These are phyloP conservation scores for Sporothrix dimorphospora DNA, from an alignment of 2,329 filamentous ascomycete genomes.

Conservation along the genomic window DNA sequence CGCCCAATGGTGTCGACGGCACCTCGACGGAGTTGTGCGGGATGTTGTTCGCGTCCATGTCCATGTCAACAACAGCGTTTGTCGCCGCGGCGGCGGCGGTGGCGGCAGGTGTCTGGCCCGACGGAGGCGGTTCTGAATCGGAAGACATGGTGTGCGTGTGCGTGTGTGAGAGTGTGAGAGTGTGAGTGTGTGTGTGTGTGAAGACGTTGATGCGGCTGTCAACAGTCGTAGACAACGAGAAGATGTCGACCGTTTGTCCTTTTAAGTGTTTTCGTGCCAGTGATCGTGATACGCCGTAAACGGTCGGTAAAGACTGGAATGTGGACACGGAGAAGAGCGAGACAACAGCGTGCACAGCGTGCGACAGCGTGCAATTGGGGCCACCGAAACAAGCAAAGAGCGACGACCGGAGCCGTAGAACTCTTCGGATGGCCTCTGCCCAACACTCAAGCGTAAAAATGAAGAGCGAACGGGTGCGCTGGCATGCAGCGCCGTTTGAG, in stretches of 20 bases:
- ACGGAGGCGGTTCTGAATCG: constrained; percentile 42
- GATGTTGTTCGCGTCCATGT: constrained; percentile 19
- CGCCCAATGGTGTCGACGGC: constrained; percentile 42
- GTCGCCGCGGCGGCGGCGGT: constrained; percentile 25
- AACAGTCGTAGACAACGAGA: not conserved
- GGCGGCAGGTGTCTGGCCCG: constrained; percentile 40
- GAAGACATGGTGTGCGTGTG: constrained; percentile 32
- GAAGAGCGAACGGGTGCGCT: not conserved
- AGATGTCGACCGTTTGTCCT: not conserved
- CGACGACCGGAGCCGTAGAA: not conserved
- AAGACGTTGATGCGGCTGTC: not conserved
- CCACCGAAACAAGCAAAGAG: constrained; percentile 15
- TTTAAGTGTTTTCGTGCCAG: constrained; percentile 17
- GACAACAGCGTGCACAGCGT: constrained; percentile 7
- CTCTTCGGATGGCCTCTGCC: not conserved
- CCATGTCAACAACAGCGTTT: constrained; percentile 25
- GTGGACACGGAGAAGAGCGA: not conserved
- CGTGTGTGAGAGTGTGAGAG: not conserved
- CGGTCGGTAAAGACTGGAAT: constrained; percentile 22
- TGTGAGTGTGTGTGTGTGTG: not conserved
- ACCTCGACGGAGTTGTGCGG: constrained; percentile 38
- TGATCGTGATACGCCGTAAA: constrained; percentile 4
- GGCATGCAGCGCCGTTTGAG: constrained; percentile 22
- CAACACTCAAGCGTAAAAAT: not conserved
- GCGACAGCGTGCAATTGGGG: not conserved